Conservation (phyloP, 2,329 filamentous ascomycete species). For the Colletotrichum nymphaeae region DNA sequence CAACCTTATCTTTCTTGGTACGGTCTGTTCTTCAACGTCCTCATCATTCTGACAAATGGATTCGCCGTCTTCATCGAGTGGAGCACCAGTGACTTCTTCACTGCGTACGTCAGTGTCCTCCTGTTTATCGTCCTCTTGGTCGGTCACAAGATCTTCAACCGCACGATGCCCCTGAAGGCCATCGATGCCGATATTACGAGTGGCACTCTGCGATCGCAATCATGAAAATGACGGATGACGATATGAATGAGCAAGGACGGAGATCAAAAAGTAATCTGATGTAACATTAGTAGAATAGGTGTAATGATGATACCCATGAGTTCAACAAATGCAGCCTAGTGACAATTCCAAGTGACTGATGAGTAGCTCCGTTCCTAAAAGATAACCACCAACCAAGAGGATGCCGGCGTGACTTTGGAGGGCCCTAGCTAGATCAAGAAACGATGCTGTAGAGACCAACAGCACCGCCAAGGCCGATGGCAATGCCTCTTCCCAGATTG, state of each 20-base stretch:
- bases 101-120: conserved; percentile 73
- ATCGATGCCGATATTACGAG: conserved; percentile 48
- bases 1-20: conserved; percentile 75
- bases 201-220: conserved; percentile 16
- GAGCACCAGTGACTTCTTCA: conserved; percentile 70
- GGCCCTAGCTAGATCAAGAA: conserved; percentile 3
- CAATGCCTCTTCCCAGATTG: conserved; percentile 57
- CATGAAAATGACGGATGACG: not conserved
- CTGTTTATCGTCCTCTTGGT: conserved; percentile 70
- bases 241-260: not conserved
- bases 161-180: conserved; percentile 51
- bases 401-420: not conserved
- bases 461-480: conserved; percentile 41
- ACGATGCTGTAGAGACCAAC: conserved; percentile 45
- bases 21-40: conserved; percentile 71
- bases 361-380: not conserved
- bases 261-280: conserved; percentile 15
- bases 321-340: not conserved
- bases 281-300: conserved; percentile 31
- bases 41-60: conserved; percentile 76
- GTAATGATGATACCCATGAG: conserved; percentile 33
- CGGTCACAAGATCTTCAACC: conserved; percentile 67
- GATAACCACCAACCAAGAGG: not conserved
- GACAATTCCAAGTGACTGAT: not conserved
- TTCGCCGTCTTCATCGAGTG: conserved; percentile 77